Evolutionary conservation across 1,284 basidiomycete genomes (phyloP).

Genomic region (Naganishia sp.): DNA sequence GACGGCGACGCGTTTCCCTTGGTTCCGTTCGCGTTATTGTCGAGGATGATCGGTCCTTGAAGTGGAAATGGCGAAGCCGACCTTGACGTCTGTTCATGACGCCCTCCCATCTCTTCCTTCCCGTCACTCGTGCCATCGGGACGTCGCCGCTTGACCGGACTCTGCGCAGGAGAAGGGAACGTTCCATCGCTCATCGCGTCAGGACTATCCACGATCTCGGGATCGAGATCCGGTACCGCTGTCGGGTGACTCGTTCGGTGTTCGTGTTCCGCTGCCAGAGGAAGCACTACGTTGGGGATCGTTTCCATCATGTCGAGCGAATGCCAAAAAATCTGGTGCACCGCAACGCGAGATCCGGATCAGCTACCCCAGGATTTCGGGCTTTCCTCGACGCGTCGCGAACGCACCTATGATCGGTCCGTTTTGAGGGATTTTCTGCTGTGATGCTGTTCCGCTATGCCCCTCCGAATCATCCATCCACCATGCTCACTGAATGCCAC

Average conservation of each 20-base stretch:
- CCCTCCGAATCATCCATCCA: too few relatives aligned
- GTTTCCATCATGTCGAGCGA: too few relatives aligned
- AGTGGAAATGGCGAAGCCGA: slow-evolving; percentile 9
- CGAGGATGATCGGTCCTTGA: neutral
- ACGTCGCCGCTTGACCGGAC: neutral
- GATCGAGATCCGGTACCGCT: neutral
- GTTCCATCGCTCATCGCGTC: slow-evolving; percentile 14
- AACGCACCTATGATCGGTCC: too few relatives aligned
- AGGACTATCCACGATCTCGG: slow-evolving; percentile 7
- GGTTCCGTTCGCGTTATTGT: neutral
- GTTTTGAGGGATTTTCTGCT: too few relatives aligned
- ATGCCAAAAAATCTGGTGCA: too few relatives aligned
- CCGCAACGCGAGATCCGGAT: too few relatives aligned
- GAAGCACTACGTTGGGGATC: too few relatives aligned
- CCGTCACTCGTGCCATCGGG: neutral
- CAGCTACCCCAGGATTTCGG: too few relatives aligned
- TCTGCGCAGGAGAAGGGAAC: slow-evolving; percentile 15
- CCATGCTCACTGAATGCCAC: too few relatives aligned
- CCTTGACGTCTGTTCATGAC: neutral
- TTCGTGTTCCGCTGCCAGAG: neutral
- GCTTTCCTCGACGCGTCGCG: too few relatives aligned
- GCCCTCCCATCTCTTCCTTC: neutral
- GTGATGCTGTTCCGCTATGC: too few relatives aligned
- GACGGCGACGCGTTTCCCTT: neutral
- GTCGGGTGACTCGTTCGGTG: neutral